Conservation (phyloP, 306 rosid species). For the Begonia loranthoides region DNA sequence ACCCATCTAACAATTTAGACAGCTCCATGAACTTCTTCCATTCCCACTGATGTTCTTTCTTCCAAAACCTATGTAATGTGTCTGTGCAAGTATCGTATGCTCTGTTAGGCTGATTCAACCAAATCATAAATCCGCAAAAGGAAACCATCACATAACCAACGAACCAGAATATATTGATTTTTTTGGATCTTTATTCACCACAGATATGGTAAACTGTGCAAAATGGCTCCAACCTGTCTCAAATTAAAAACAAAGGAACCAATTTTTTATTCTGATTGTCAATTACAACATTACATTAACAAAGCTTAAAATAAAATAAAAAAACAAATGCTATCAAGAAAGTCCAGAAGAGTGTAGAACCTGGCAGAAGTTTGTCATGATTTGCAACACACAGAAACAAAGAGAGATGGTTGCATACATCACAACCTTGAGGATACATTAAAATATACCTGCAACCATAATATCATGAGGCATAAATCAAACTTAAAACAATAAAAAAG, state of each 20-base stretch:
- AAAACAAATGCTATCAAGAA: constrained; percentile 11
- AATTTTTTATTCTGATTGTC: not conserved
- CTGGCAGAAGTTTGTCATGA: constrained; percentile 99
- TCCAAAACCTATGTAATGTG: constrained; percentile 98
- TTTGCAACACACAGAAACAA: constrained; percentile 92
- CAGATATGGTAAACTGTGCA: constrained; percentile 94
- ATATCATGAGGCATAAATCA: constrained; percentile 9
- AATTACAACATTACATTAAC: constrained; percentile 5
- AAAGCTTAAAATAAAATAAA: constrained; percentile 3
- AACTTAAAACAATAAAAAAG: not conserved
- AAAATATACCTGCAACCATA: constrained; percentile 76
- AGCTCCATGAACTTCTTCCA: constrained; percentile 99
- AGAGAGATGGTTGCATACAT: constrained; percentile 96
- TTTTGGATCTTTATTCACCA: constrained; percentile 89
- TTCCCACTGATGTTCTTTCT: constrained; percentile 99
- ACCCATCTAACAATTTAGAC: constrained; percentile 89
- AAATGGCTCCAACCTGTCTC: constrained; percentile 90
- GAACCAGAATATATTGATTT: constrained; percentile 91
- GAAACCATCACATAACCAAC: constrained; percentile 19
- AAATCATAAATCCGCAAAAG: constrained; percentile 11
- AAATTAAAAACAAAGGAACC: constrained; percentile 7
- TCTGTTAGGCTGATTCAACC: constrained; percentile 8
- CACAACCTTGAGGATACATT: constrained; percentile 97
- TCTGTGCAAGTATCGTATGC: constrained; percentile 34
- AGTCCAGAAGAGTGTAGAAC: constrained; percentile 19